Evolutionary conservation across 2,329 filamentous ascomycete species (phyloP).

Genomic region (Cryphonectria parasitica): DNA sequence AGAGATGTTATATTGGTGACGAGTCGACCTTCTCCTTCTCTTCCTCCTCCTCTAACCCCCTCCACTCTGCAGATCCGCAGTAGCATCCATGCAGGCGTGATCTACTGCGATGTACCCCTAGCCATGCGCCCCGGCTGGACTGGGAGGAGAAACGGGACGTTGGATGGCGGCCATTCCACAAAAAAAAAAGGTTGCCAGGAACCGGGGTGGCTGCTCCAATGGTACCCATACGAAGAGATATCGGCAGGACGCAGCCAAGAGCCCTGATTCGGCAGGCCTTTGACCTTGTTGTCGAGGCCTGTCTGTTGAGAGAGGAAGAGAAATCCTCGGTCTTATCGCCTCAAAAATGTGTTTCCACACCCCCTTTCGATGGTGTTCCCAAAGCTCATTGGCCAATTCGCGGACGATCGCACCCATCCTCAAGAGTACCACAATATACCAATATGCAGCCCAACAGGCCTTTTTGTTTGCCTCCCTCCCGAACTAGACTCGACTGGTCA

Average conservation of each 20-base stretch:
- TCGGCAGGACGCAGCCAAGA: constrained; percentile 10
- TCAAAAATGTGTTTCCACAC: not conserved
- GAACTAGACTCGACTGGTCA: not conserved
- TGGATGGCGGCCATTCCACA: not conserved
- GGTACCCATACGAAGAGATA: constrained; percentile 12
- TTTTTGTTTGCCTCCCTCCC: not conserved
- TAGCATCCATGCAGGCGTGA: not conserved
- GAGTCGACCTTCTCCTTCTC: not conserved
- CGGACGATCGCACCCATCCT: not conserved
- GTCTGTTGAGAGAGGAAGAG: not conserved
- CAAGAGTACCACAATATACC: not conserved
- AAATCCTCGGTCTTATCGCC: not conserved
- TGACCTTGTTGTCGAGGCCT: not conserved
- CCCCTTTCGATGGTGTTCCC: not conserved
- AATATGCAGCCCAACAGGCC: not conserved
- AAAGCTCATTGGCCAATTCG: not conserved
- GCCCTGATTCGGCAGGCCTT: constrained; percentile 2
- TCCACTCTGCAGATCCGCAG: not conserved
- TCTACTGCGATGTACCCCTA: not conserved
- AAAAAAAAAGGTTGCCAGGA: not conserved
- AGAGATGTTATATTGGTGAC: constrained; percentile 8
- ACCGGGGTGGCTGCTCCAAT: not conserved
- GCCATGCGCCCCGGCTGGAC: not conserved
- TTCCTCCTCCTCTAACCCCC: not conserved
- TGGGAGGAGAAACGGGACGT: not conserved